Evolutionary conservation across 441 rosid species (phyloP).

Genomic region (Populus hybrid): DNA sequence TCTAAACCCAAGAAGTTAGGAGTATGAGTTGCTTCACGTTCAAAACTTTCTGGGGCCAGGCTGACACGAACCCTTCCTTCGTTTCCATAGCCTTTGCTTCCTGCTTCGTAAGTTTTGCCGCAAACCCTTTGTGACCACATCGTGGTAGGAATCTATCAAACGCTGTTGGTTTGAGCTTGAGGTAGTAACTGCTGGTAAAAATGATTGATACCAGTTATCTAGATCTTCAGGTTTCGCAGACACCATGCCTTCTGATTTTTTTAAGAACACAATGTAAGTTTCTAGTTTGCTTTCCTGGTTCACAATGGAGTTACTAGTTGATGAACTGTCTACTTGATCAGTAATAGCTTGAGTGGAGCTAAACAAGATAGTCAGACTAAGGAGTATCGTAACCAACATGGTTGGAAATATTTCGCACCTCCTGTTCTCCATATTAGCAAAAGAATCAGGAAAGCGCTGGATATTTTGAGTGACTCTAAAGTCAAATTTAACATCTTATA

Average conservation of each 20-base stretch:
- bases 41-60: conserved; percentile 21
- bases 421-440: conserved; percentile 16
- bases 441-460: not conserved
- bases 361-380: conserved; percentile 18
- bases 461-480: not conserved
- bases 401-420: not conserved
- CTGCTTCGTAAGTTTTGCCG: conserved; percentile 16
- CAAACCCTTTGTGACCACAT: conserved; percentile 16
- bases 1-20: conserved; percentile 42
- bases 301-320: not conserved
- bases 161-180: not conserved
- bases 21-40: conserved; percentile 29
- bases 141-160: conserved; percentile 11
- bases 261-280: conserved; percentile 12
- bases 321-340: not conserved
- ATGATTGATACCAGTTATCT: conserved; percentile 8
- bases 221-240: not conserved
- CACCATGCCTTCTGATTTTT: not conserved
- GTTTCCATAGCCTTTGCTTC: conserved; percentile 22
- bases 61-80: conserved; percentile 39
- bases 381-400: conserved; percentile 4
- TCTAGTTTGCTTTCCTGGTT: not conserved
- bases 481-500: not conserved
- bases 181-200: not conserved
- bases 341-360: conserved; percentile 11